Conservation (phyloP, 192 early-diverging fungal species). For the Cetraspora pellucida region DNA sequence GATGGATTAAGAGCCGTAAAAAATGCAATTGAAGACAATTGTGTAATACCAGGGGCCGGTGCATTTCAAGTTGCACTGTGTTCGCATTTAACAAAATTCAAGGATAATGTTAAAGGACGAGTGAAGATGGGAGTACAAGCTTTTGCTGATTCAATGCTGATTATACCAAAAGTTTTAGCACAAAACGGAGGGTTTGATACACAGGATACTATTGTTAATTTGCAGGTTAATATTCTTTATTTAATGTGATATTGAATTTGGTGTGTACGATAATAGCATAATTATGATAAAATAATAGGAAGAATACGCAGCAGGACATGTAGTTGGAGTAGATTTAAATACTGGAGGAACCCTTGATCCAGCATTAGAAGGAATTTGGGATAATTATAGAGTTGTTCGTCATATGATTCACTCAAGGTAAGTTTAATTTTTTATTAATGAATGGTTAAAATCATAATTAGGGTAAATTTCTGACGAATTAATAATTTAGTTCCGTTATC, state of each 20-base stretch:
- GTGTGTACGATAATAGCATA: neutral
- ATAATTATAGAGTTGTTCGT: conserved; percentile 96
- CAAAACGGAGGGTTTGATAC: conserved; percentile 95
- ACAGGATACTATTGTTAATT: conserved; percentile 91
- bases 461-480: neutral
- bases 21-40: conserved; percentile 94
- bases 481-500: conserved; percentile 78
- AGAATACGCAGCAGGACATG: conserved; percentile 87
- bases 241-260: neutral
- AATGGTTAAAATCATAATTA: conserved; percentile 6
- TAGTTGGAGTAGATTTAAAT: conserved; percentile 91
- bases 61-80: conserved; percentile 94
- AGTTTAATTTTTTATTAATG: conserved; percentile 9
- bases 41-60: conserved; percentile 90
- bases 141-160: conserved; percentile 93
- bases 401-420: conserved; percentile 96
- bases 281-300: conserved; percentile 52
- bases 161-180: conserved; percentile 96
- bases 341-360: conserved; percentile 96
- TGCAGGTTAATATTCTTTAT: conserved; percentile 57
- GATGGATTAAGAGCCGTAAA: conserved; percentile 98
- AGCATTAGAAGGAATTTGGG: conserved; percentile 90
- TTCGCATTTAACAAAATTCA: conserved; percentile 83
- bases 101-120: conserved; percentile 86
- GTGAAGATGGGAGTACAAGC: conserved; percentile 97